Percentiles rank a stretch among this genome's conserved stretches.
Conservation (phyloP, 2,329 filamentous ascomycete species). For the Epichloe uncinata region DNA sequence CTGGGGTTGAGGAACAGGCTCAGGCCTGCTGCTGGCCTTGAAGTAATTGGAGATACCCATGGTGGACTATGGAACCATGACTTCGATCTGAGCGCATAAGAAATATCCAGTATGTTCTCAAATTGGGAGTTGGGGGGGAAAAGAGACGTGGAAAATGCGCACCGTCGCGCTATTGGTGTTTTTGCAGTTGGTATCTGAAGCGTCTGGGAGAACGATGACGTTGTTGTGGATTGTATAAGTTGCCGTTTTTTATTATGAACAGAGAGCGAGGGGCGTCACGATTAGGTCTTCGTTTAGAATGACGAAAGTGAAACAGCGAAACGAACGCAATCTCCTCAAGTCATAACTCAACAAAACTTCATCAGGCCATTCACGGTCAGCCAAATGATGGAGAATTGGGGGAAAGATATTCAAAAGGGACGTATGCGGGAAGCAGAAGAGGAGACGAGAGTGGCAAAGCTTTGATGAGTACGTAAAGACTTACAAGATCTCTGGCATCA, state of each 20-base stretch:
- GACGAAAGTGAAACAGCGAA: not conserved
- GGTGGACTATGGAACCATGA: slow-evolving; percentile 6
- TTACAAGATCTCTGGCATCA: slow-evolving; percentile 8
- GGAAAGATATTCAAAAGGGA: not conserved
- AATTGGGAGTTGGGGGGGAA: no score
- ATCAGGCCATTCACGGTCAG: not conserved
- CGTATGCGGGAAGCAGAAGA: not conserved
- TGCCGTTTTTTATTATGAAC: not conserved
- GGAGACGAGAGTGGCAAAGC: not conserved
- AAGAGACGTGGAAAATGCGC: no score
- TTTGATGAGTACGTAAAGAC: not conserved
- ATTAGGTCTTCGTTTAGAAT: not conserved
- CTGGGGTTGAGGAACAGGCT: slow-evolving; percentile 7
- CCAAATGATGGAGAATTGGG: not conserved
- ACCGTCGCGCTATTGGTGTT: no score
- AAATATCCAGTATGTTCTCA: no score
- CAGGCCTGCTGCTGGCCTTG: slow-evolving; percentile 28
- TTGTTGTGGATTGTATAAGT: not conserved
- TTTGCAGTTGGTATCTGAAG: no score
- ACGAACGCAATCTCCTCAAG: not conserved
- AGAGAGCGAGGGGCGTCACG: not conserved
- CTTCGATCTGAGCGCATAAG: not conserved
- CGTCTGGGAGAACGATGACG: not conserved
- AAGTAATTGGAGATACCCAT: slow-evolving; percentile 54
- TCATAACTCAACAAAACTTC: not conserved